These are phyloP conservation scores for Angomonas ambiguus DNA, from an alignment of 208 protist genomes.

Conservation along the genomic window DNA sequence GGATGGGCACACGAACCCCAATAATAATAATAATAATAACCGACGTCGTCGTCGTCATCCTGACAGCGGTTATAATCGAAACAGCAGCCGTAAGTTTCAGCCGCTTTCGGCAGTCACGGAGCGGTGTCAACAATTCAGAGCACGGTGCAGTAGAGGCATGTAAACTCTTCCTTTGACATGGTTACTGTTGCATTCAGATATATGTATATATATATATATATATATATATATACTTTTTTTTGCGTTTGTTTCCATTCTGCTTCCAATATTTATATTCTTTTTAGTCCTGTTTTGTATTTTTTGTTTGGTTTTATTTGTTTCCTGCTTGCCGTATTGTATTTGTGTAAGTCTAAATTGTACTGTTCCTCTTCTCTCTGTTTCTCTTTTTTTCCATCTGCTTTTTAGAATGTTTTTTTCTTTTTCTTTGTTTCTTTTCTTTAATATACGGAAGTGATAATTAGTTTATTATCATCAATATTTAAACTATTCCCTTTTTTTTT, in stretches of 20 bases:
- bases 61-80: background rate
- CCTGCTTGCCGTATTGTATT: background rate
- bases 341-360: background rate
- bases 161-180: background rate
- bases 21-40: background rate
- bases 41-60: background rate
- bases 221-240: constrained; percentile 4
- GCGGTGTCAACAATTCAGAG: constrained; percentile 34
- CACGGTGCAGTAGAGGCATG: constrained; percentile 17
- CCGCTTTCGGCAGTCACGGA: constrained; percentile 22
- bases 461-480: background rate
- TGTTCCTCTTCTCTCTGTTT: constrained; percentile 9
- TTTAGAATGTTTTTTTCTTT: background rate
- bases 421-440: background rate
- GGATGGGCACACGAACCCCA: too few species aligned
- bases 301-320: background rate
- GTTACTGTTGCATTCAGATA: background rate
- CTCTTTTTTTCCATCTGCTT: constrained; percentile 4
- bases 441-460: background rate
- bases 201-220: constrained; percentile 15
- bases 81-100: constrained; percentile 6
- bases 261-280: constrained; percentile 5
- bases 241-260: too few species aligned
- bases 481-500: constrained; percentile 13
- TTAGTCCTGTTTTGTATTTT: background rate